A percentile compares a stretch with the other conserved stretches of the same genome.
These are phyloP conservation scores for Thalassiosira allenii DNA, from an alignment of 352 stramenopile species.

Conservation along the genomic window DNA sequence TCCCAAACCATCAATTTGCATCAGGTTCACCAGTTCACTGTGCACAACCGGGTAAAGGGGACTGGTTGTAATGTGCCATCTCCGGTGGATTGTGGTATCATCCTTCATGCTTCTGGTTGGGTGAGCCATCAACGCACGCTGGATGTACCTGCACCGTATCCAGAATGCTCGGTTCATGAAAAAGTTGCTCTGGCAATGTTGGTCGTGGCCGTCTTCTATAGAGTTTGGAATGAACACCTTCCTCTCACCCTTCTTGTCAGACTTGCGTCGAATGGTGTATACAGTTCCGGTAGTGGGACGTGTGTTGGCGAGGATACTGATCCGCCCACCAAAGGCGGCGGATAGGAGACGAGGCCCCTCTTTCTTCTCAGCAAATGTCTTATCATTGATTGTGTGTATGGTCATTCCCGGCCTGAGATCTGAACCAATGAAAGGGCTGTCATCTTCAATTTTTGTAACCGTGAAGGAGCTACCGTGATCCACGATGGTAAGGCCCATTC, in stretches of 20 bases:
- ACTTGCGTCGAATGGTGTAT: slow-evolving; percentile 3
- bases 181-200: slow-evolving; percentile 7
- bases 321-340: background rate
- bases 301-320: background rate
- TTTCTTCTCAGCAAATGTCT: background rate
- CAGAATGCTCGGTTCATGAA: background rate
- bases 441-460: background rate
- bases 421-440: background rate
- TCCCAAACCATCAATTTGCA: background rate
- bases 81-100: slow-evolving; percentile 4
- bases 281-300: background rate
- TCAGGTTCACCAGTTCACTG: background rate
- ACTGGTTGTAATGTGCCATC: slow-evolving; percentile 9
- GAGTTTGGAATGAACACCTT: slow-evolving; percentile 4
- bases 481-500: too few relatives aligned
- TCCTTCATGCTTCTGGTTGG: slow-evolving; percentile 2
- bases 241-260: background rate
- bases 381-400: background rate
- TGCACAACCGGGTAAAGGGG: slow-evolving; percentile 1
- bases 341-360: too few relatives aligned
- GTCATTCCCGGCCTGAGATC: background rate
- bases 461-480: too few relatives aligned
- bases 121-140: slow-evolving; percentile 2
- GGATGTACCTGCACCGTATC: slow-evolving; percentile 5
- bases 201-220: background rate